These are phyloP conservation scores for Podospora pseudopauciseta DNA, from an alignment of 495 filamentous ascomycete genomes.

Conservation along the genomic window DNA sequence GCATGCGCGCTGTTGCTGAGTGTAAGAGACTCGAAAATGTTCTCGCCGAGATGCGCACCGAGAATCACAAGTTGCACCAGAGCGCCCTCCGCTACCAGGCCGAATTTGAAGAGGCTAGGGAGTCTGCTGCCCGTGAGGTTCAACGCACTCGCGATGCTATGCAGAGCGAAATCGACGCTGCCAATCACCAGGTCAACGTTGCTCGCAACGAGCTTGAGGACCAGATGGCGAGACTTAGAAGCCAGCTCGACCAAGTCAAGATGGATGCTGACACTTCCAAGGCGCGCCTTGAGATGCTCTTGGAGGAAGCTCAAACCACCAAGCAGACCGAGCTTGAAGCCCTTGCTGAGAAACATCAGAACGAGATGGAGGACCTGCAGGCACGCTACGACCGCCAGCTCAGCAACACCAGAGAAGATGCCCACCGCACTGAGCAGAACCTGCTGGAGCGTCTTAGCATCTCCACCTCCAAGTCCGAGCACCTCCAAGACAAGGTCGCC, in stretches of 20 bases:
- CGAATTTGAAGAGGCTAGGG: constrained; percentile 77
- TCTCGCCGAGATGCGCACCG: constrained; percentile 60
- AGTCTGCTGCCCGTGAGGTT: constrained; percentile 69
- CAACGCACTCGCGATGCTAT: constrained; percentile 72
- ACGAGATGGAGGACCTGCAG: constrained; percentile 60
- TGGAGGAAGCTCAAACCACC: constrained; percentile 68
- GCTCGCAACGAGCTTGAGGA: constrained; percentile 73
- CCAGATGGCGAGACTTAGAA: constrained; percentile 62
- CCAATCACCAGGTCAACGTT: constrained; percentile 77
- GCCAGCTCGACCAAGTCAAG: constrained; percentile 65
- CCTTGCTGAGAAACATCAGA: constrained; percentile 65
- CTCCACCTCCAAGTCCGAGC: constrained; percentile 71
- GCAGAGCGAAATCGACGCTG: constrained; percentile 73
- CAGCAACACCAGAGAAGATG: constrained; percentile 66
- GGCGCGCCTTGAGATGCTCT: constrained; percentile 68
- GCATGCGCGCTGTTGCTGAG: constrained; percentile 53
- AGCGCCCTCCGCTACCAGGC: constrained; percentile 68
- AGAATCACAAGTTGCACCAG: constrained; percentile 64
- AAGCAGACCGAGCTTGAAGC: constrained; percentile 65
- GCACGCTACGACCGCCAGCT: constrained; percentile 72
- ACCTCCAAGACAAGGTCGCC: constrained; percentile 73
- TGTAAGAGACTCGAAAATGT: constrained; percentile 62
- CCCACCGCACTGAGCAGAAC: constrained; percentile 62
- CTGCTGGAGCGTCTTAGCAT: constrained; percentile 68
- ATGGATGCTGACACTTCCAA: constrained; percentile 71